Base-by-base conservation (phyloP, 306 rosid genomes). In the Sophora flavescens region DNA sequence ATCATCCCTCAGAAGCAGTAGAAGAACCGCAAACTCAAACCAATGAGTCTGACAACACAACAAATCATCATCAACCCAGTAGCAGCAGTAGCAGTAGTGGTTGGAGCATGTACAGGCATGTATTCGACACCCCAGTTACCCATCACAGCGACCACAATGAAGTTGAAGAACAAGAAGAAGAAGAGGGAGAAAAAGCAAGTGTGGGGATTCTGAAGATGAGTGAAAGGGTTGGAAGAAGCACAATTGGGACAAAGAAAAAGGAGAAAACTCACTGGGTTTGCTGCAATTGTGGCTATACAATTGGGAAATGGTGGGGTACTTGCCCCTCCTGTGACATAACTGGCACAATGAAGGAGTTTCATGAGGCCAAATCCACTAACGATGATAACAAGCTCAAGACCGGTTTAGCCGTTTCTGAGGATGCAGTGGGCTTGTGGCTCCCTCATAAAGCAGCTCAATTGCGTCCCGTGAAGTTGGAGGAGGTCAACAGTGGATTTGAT, bases 291-390 rank as follows among this genome's bases (percentile, higher is more conserved):
- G 98, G 98, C 38, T 42, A 87, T 70, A 16, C 81, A 1, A 18
- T 83, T 6, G 91, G 91, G 44, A 86, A 89, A 78, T 95, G 98
- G 98, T 87, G 89, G 92, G 98, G 97, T 0, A 50, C 63, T 48
- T 95, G 98, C 78, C 85, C 85, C 35, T 66, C 81, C 0, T 95
- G 98, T 71, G 9, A 15, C 0, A 8, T 39, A 6, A 9, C 58
- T 30, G 89, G 88, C 2, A 84, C 91, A 0, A 70, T 95, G 87
- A 76, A 57, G 57, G 80, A 69, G 81, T 89, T 87, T 77, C 76
- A 78, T 5, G 97, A 81, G 9, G 77, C 72, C 4, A 75, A 71
- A 36, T 26, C 61, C 8, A 48, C 10, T 38, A 80, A 48, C 60
- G 36, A 8, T 16, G 69, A 51, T n/a, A 51, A 6, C 65, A 76